phyloP scores from a whole-genome alignment of 2,329 filamentous ascomycete genomes.

The Penicillium hordei region DNA sequence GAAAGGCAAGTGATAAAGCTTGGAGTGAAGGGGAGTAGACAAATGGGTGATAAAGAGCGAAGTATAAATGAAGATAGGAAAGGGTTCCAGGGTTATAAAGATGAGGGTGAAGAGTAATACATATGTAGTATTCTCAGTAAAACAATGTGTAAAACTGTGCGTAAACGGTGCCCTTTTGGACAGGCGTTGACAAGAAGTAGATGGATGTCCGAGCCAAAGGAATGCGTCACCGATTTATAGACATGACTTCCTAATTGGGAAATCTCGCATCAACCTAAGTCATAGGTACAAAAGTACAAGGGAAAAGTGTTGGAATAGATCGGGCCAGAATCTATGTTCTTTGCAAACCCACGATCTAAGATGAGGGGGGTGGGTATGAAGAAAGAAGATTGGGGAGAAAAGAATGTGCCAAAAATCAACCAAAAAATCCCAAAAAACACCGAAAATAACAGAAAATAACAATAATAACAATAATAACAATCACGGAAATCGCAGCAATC shows the following conservation, averaged over 20 bases:
- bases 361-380: background rate
- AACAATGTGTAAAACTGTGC: background rate
- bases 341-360: background rate
- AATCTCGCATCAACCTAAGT: slow-evolving; percentile 6
- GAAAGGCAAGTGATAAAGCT: background rate
- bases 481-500: background rate
- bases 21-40: background rate
- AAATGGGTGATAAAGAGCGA: slow-evolving; percentile 10
- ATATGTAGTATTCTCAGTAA: background rate
- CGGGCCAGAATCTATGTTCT: background rate
- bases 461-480: slow-evolving; percentile 9
- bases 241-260: slow-evolving; percentile 17
- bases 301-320: background rate
- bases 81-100: slow-evolving; percentile 1
- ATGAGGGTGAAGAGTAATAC: background rate
- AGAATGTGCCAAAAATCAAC: background rate
- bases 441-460: background rate
- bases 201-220: slow-evolving; percentile 9
- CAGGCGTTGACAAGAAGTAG: slow-evolving; percentile 10
- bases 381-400: background rate
- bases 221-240: slow-evolving; percentile 23
- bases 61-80: background rate
- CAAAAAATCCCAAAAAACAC: background rate
- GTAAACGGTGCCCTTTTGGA: slow-evolving; percentile 4
- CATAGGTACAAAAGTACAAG: slow-evolving; percentile 1